A percentile compares a stretch with the other conserved stretches of the same genome.
These are phyloP conservation scores for Diaporthe citrichinensis DNA, from an alignment of 2,329 filamentous ascomycete genomes.

Conservation along the genomic window DNA sequence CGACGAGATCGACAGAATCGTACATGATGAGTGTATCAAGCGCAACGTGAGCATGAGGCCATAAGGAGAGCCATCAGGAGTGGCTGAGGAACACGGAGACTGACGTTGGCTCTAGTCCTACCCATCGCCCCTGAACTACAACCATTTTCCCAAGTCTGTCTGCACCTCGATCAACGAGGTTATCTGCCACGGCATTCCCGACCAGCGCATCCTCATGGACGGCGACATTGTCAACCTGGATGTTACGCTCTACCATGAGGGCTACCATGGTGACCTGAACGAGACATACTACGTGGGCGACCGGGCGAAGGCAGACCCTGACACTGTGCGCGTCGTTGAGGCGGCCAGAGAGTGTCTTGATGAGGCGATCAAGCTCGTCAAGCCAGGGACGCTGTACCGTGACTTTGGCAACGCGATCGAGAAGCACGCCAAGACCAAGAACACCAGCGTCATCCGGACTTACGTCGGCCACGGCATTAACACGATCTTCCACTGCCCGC, in stretches of 20 bases:
- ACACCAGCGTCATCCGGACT: slow-evolving; percentile 92
- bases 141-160: slow-evolving; percentile 96
- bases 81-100: neutral
- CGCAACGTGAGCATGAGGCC: slow-evolving; percentile 70
- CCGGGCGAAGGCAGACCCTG: slow-evolving; percentile 84
- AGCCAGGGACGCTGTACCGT: slow-evolving; percentile 92
- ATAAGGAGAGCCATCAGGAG: slow-evolving; percentile 66
- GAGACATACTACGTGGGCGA: slow-evolving; percentile 99
- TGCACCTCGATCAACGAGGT: slow-evolving; percentile 98
- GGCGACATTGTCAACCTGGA: slow-evolving; percentile 99
- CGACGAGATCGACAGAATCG: slow-evolving; percentile 81
- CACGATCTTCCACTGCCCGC: slow-evolving; percentile 91
- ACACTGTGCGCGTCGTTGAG: slow-evolving; percentile 92
- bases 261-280: slow-evolving; percentile 96
- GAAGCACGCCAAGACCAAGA: slow-evolving; percentile 87
- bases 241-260: slow-evolving; percentile 92
- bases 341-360: slow-evolving; percentile 90
- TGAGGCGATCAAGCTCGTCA: slow-evolving; percentile 91
- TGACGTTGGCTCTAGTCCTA: slow-evolving; percentile 75
- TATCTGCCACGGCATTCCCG: slow-evolving; percentile 98
- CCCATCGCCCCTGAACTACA: slow-evolving; percentile 94
- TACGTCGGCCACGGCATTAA: slow-evolving; percentile 98
- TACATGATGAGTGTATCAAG: slow-evolving; percentile 82
- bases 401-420: slow-evolving; percentile 97
- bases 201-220: slow-evolving; percentile 87